Evolutionary conservation across 495 filamentous ascomycete species (phyloP).

Genomic region (Aspergillus conjunctus): DNA sequence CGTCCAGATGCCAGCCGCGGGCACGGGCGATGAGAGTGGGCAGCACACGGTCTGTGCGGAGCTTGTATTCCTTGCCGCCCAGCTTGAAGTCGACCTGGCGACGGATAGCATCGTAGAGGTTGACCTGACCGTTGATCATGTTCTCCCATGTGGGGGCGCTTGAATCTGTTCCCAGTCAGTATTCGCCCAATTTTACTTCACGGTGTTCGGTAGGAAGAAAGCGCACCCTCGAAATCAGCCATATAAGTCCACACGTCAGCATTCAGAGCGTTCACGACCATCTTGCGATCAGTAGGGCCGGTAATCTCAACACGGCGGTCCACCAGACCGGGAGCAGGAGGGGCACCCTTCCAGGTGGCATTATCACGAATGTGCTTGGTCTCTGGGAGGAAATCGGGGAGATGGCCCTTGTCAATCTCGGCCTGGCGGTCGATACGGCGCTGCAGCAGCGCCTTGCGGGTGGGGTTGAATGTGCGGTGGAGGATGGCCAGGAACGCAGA

Average conservation of each 20-base stretch:
- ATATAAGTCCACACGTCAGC: conserved; percentile 99
- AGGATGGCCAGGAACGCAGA: conserved; percentile 91
- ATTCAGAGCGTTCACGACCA: conserved; percentile 98
- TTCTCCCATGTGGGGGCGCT: conserved; percentile 98
- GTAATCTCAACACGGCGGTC: conserved; percentile 99
- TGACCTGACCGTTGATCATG: conserved; percentile 98
- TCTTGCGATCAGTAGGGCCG: conserved; percentile 96
- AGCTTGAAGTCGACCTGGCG: conserved; percentile 96
- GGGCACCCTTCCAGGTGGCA: conserved; percentile 90
- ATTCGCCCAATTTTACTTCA: too few relatives aligned
- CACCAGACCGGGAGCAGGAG: conserved; percentile 89
- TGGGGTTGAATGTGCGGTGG: conserved; percentile 90
- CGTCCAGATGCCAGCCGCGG: conserved; percentile 92
- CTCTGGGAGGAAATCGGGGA: conserved; percentile 97
- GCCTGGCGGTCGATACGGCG: conserved; percentile 85
- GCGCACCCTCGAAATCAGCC: conserved; percentile 94
- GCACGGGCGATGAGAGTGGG: conserved; percentile 86
- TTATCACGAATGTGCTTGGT: conserved; percentile 95
- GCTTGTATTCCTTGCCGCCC: conserved; percentile 93
- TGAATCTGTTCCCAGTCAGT: conserved; percentile 63
- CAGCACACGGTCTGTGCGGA: conserved; percentile 79
- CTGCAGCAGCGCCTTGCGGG: conserved; percentile 86
- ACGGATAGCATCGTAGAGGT: conserved; percentile 96
- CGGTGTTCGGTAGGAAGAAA: too few relatives aligned
- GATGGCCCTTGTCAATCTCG: conserved; percentile 86